Evolutionary conservation across 2,329 filamentous ascomycete species (phyloP), one percentile per base, ranked within the genome.

Genomic region (Aspergillus sp.): DNA sequence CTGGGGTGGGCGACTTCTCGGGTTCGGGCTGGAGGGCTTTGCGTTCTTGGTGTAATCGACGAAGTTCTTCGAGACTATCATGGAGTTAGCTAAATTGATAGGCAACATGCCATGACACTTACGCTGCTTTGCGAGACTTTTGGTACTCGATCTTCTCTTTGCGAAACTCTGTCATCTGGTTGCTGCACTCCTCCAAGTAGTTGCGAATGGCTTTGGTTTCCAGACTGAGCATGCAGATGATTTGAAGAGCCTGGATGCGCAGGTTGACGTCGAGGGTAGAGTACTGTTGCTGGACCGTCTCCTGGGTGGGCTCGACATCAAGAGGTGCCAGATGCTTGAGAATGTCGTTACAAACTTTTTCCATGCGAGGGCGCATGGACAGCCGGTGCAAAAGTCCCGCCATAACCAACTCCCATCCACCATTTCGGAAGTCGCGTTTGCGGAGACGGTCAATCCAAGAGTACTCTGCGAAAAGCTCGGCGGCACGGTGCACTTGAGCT

Each of bases 101-200:
- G 12, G 29, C 2, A 36, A 36, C 20, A 53, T 16, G 18, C 39
- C 52, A 4, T 32, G 10, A 26, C 31, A 81, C 84, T 77, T 79
- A 85, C 80, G 81, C 76, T 65, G 80, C 77, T 74, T 88, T 89
- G 64, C 90, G 87, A 67, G 90, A 86, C 65, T 92, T 86, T 77
- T 98, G 94, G 77, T 87, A 90, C 65, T 96, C 91, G 62, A 97
- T 96, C 79, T 96, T 97, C 73, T 96, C 90, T 76, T 99, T 99
- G 53, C 95, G 88, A 71, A 96, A 92, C 56, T 88, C 87, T 1
- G 95, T 99, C 93, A 98, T 97, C 56, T 92, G 90, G 71, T 94
- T 91, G 64, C 90, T 92, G 77, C 93, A 96, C 63, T 94, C 89
- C 66, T 96, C 92, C 82, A 99, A 90, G 72, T 96, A 96, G 16